phyloP scores from a whole-genome alignment of 2,329 filamentous ascomycete genomes.

The Didymella pomorum region DNA sequence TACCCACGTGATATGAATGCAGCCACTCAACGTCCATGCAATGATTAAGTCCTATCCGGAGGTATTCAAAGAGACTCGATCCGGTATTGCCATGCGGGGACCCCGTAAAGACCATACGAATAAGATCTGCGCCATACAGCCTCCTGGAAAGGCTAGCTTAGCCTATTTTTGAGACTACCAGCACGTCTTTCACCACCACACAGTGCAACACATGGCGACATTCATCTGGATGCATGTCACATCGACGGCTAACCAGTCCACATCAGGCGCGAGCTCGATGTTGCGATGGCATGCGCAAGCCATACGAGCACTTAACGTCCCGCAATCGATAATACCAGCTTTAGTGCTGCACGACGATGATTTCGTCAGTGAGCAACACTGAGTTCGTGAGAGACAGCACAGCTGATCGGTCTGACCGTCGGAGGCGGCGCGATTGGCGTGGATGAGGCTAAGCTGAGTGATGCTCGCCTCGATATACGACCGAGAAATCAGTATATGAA shows the following conservation, averaged over 20 bases:
- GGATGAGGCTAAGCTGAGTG: conserved; percentile 12
- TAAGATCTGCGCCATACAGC: conserved; percentile 6
- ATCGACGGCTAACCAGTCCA: not conserved
- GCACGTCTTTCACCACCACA: conserved; percentile 10
- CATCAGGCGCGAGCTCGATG: conserved; percentile 2
- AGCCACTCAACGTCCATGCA: conserved; percentile 13
- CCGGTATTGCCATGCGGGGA: conserved; percentile 12
- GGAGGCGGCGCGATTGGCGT: not conserved
- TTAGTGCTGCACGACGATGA: conserved; percentile 15
- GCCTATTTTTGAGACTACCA: conserved; percentile 16
- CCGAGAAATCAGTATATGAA: conserved; percentile 15
- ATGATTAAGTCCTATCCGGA: conserved; percentile 11
- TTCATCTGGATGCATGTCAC: conserved; percentile 9
- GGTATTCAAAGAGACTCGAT: conserved; percentile 1
- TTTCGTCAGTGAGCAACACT: conserved; percentile 3
- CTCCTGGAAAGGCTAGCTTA: conserved; percentile 5
- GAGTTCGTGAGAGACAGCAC: not conserved
- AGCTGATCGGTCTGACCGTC: conserved; percentile 4
- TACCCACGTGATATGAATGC: conserved; percentile 4
- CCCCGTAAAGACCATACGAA: conserved; percentile 5
- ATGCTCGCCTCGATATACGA: not conserved
- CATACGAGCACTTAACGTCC: conserved; percentile 13
- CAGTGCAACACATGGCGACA: conserved; percentile 14
- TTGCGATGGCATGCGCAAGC: conserved; percentile 8
- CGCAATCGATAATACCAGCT: conserved; percentile 13